phyloP scores from a whole-genome alignment of 208 protist genomes.

The Wallacemonas rigidus region DNA sequence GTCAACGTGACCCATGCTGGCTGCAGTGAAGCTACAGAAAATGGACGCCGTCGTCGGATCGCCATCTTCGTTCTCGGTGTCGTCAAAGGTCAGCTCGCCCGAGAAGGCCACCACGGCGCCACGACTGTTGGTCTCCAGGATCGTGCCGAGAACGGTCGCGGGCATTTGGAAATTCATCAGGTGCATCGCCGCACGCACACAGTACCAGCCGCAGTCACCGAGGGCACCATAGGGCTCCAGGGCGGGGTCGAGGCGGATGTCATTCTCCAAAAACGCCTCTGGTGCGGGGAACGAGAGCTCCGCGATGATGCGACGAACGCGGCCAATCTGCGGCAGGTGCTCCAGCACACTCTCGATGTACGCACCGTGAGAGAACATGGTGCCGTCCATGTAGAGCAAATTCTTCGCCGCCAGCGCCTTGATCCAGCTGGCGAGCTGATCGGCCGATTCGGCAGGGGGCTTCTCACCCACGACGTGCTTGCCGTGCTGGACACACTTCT shows the following conservation, averaged over 20 bases:
- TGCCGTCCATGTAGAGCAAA: constrained; percentile 75
- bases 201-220: constrained; percentile 81
- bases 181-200: constrained; percentile 70
- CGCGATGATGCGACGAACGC: constrained; percentile 47
- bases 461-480: constrained; percentile 82
- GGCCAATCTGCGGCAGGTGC: constrained; percentile 35
- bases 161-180: constrained; percentile 61
- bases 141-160: constrained; percentile 41
- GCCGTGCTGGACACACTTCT: constrained; percentile 46
- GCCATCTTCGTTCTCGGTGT: constrained; percentile 13
- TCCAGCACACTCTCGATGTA: constrained; percentile 49
- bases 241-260: constrained; percentile 60
- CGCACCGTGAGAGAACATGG: constrained; percentile 58
- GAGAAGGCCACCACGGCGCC: constrained; percentile 67
- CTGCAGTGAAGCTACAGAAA: constrained; percentile 28
- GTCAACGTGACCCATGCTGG: constrained; percentile 34
- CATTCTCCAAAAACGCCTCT: constrained; percentile 46
- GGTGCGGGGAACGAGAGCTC: constrained; percentile 54
- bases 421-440: constrained; percentile 54
- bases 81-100: constrained; percentile 51
- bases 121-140: constrained; percentile 44
- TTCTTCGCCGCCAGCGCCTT: constrained; percentile 35
- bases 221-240: constrained; percentile 70
- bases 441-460: constrained; percentile 37
- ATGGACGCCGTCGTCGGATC: constrained; percentile 23